Evolutionary conservation across 192 early-diverging fungal genomes (phyloP).

Genomic region (Coemansia sp.): DNA sequence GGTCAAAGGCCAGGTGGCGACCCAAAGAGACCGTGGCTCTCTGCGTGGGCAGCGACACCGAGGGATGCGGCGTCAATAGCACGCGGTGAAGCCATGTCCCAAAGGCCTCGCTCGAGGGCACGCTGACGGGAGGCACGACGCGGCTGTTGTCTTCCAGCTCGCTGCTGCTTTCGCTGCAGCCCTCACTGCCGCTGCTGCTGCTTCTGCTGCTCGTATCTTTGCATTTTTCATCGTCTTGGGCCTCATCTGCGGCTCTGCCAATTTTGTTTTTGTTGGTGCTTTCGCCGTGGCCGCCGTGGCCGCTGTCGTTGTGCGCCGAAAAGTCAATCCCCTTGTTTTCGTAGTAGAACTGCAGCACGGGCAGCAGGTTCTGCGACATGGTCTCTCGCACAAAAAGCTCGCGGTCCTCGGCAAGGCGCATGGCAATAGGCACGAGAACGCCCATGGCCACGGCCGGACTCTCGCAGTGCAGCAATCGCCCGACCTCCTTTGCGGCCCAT

Average conservation of each 20-base stretch:
- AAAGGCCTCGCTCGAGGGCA: conserved; percentile 19
- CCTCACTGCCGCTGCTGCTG: conserved; percentile 1
- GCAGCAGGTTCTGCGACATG: conserved; percentile 44
- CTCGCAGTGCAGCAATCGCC: conserved; percentile 22
- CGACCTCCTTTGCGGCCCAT: conserved; percentile 49
- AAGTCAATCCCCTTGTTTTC: conserved; percentile 22
- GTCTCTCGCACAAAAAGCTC: conserved; percentile 54
- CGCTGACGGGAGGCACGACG: conserved; percentile 13
- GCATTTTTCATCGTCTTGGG: not conserved
- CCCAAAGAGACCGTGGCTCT: conserved; percentile 39
- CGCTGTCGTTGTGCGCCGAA: no score
- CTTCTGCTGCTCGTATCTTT: not conserved
- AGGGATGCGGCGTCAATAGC: conserved; percentile 43
- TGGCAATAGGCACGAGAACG: conserved; percentile 49
- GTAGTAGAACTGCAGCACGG: conserved; percentile 45
- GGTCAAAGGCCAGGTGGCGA: conserved; percentile 30
- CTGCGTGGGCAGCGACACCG: conserved; percentile 48
- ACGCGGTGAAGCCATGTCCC: conserved; percentile 52
- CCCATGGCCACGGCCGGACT: conserved; percentile 10
- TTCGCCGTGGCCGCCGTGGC: no score
- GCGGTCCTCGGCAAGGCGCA: conserved; percentile 45
- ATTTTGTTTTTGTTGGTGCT: no score
- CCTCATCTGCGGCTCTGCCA: no score
- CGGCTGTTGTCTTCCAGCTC: not conserved
- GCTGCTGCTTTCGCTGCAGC: not conserved